Conservation (phyloP, 495 filamentous ascomycete species). For the Trichocladium uniseriatum region DNA sequence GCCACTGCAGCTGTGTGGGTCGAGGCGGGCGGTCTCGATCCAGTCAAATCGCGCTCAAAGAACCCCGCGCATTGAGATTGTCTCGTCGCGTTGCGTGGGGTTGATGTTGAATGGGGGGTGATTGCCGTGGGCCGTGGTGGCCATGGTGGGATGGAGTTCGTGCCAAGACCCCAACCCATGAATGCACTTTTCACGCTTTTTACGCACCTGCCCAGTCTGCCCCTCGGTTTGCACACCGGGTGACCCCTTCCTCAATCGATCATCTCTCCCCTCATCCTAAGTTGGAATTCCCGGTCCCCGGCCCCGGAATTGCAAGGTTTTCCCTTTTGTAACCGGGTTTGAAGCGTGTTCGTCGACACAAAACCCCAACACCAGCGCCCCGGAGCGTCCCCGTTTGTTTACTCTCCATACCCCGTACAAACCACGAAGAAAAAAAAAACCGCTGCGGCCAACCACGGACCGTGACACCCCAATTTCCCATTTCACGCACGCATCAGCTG, state of each 20-base stretch:
- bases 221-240: conserved; percentile 17
- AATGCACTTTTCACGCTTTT: conserved; percentile 3
- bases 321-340: neutral
- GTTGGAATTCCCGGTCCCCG: neutral
- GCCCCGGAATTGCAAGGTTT: conserved; percentile 4
- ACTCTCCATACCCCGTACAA: neutral
- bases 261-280: conserved; percentile 1
- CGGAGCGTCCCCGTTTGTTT: conserved; percentile 5
- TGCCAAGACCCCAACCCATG: conserved; percentile 16
- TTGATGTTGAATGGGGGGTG: conserved; percentile 13
- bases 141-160: conserved; percentile 8
- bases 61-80: conserved; percentile 19
- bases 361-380: conserved; percentile 1
- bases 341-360: neutral
- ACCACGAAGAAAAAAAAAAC: neutral
- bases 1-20: conserved; percentile 33
- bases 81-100: conserved; percentile 20
- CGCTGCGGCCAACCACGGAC: conserved; percentile 16
- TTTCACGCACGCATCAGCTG: conserved; percentile 9
- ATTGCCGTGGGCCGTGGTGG: conserved; percentile 3
- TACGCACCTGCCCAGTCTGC: neutral
- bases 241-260: conserved; percentile 4
- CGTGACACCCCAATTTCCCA: conserved; percentile 10
- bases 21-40: conserved; percentile 22
- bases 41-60: conserved; percentile 5